Evolutionary conservation across 176 grass and related monocot species (phyloP).

Genomic region (Elymus sibiricus): DNA sequence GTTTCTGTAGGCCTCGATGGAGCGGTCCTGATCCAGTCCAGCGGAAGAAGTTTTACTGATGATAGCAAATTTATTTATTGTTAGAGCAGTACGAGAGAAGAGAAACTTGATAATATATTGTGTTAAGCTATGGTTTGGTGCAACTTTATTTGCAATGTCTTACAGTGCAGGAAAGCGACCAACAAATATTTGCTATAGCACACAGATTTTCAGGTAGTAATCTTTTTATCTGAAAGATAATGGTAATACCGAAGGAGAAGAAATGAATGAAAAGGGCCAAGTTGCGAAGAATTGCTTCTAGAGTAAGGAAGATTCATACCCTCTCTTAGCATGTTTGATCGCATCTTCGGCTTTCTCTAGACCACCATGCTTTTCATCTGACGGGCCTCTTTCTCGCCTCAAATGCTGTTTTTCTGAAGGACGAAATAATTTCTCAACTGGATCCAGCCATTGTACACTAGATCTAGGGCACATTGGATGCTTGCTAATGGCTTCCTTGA

Average conservation of each 20-base stretch:
- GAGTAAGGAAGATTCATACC: neutral
- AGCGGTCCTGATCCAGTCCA: conserved; percentile 15
- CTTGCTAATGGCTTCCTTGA: neutral
- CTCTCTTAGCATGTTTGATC: neutral
- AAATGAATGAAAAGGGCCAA: neutral
- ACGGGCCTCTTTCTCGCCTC: neutral
- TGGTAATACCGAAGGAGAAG: neutral
- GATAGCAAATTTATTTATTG: neutral
- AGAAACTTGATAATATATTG: neutral
- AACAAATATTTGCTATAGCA: neutral
- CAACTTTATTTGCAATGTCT: neutral
- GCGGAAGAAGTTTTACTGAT: conserved; percentile 16
- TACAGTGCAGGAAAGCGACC: neutral
- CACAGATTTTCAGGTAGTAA: neutral
- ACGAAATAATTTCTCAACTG: neutral
- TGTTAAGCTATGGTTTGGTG: neutral
- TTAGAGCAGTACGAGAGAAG: neutral
- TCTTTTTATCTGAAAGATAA: neutral
- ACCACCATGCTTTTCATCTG: neutral
- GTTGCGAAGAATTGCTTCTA: neutral
- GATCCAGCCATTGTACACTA: neutral
- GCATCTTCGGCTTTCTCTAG: neutral
- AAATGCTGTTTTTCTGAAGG: neutral
- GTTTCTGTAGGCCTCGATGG: conserved; percentile 9
- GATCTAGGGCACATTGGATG: neutral